Evolutionary conservation across 179 eudicot genomes (phyloP).

Genomic region (Silene vulgaris): DNA sequence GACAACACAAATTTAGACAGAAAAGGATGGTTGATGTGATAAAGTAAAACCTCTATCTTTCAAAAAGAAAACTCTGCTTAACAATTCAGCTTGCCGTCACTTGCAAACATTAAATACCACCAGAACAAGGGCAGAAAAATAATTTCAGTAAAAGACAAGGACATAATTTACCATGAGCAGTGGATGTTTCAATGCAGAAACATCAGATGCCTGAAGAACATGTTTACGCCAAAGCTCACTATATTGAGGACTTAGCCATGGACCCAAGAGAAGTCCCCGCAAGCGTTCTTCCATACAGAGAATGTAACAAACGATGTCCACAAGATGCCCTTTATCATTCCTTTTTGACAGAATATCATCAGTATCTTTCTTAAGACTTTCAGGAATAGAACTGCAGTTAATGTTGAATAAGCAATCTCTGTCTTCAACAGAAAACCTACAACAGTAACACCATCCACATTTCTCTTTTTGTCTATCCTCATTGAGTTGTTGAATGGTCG

Average conservation of each 20-base stretch:
- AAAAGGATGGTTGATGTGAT: not conserved
- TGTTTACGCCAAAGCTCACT: slow-evolving; percentile 56
- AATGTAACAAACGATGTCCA: slow-evolving; percentile 56
- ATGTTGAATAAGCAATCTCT: slow-evolving; percentile 64
- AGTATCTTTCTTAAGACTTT: slow-evolving; percentile 40
- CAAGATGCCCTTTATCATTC: slow-evolving; percentile 54
- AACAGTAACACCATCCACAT: slow-evolving; percentile 95
- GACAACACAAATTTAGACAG: not conserved
- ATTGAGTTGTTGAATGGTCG: slow-evolving; percentile 35
- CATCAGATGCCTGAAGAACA: slow-evolving; percentile 50
- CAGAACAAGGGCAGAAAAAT: not conserved
- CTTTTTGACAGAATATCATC: slow-evolving; percentile 37
- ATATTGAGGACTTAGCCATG: slow-evolving; percentile 73
- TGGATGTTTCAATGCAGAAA: slow-evolving; percentile 46
- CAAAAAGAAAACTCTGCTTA: not conserved
- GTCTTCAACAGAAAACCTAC: slow-evolving; percentile 63
- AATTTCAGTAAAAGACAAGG: slow-evolving; percentile 7
- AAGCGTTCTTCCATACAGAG: slow-evolving; percentile 75
- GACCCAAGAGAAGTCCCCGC: slow-evolving; percentile 84
- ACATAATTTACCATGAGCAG: slow-evolving; percentile 59
- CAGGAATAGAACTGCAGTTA: slow-evolving; percentile 35
- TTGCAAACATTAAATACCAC: slow-evolving; percentile 8
- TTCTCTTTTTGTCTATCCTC: slow-evolving; percentile 56
- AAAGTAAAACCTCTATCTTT: not conserved
- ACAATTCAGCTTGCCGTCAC: slow-evolving; percentile 7